Base-by-base conservation (phyloP, 306 rosid species). In the Senna tora region DNA sequence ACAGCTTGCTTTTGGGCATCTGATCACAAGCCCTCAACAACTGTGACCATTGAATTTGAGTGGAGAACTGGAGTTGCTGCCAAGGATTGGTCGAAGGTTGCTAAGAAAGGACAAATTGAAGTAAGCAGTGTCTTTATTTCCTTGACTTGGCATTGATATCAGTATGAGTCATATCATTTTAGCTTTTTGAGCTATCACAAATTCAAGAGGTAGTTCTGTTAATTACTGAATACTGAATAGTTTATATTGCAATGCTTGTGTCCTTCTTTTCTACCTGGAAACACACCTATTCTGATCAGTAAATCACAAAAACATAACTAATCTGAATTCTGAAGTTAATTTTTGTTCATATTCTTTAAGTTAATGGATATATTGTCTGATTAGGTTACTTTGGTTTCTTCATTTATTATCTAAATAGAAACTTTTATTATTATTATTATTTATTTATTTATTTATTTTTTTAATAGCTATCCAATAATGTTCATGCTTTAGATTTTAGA, bases 21-120 rank as follows among this genome's bases (percentile, higher is more conserved):
- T 0, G 91, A 82, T 11, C 84, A 72, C 71, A 83, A 67, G 79
- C 84, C 81, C 32, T 70, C 78, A 0, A 8, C 55, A 4, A 67
- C 39, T 1, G 82, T 91, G 73, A 76, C 84, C 0, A 10, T 94
- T 65, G 97, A 94, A 34, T 84, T 94, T 55, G 99, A 94, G 6
- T 94, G 97, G 96, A 89, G 78, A 77, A 86, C 91, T 52, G 97
- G 97, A 36, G 80, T 94, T 83, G 89, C 95, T 56, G 89, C 99
- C 21, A 86, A 80, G 63, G 97, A 89, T 74, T 94, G 99, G 99
- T 77, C 99, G 52, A 89, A 85, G 54, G 92, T 94, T 86, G 99
- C 97, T 75, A 91, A 87, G 89, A 91, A 86, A 79, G 97, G 97
- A 65, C 89, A 94, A 75, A 17, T 94, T 71, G 95, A 94, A 62